These are phyloP conservation scores for Clonostachys chloroleuca DNA, from an alignment of 2,329 filamentous ascomycete genomes.

Conservation along the genomic window DNA sequence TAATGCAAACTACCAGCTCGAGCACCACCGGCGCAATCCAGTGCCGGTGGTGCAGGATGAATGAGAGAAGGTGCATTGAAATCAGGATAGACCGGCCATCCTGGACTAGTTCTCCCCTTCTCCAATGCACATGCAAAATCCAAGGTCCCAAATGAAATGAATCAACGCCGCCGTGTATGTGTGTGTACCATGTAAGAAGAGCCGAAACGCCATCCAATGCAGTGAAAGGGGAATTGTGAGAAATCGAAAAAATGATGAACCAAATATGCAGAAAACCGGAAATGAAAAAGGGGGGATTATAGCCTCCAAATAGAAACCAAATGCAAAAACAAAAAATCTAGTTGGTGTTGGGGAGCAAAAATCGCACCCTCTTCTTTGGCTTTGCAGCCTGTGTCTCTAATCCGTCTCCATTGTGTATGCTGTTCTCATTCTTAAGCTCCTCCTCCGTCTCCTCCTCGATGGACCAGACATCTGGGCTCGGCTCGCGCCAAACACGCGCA, in stretches of 20 bases:
- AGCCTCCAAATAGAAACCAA: neutral
- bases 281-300: constrained; percentile 1
- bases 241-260: neutral
- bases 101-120: no score
- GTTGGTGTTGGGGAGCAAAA: constrained; percentile 42
- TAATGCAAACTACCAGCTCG: no score
- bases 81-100: no score
- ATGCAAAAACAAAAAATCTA: constrained; percentile 3
- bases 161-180: no score
- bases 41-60: no score
- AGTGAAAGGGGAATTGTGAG: neutral
- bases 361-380: constrained; percentile 52
- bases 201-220: neutral
- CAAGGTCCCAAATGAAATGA: no score
- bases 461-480: constrained; percentile 55
- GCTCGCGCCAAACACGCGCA: constrained; percentile 46
- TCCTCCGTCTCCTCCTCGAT: constrained; percentile 57
- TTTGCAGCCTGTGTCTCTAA: constrained; percentile 32
- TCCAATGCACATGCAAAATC: no score
- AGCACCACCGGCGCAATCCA: no score
- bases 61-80: no score
- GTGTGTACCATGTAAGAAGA: neutral
- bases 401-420: neutral
- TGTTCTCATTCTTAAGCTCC: constrained; percentile 35
- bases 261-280: neutral